Percentiles rank a stretch among this genome's conserved stretches.
Evolutionary conservation across 768 basidiomycete genomes (phyloP).

Genomic region (Dacryopinax primogenitus): DNA sequence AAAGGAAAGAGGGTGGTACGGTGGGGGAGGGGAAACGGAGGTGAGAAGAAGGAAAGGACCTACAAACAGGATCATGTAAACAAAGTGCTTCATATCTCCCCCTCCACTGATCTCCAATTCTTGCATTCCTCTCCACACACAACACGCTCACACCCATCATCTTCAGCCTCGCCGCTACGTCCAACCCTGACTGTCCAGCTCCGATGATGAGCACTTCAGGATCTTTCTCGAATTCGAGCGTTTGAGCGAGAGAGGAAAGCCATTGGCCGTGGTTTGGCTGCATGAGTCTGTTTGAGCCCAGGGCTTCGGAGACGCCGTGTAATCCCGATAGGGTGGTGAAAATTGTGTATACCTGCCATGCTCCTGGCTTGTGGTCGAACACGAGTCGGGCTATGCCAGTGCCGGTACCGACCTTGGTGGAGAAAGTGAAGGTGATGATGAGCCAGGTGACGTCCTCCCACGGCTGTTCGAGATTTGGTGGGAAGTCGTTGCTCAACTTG

Average conservation of each 20-base stretch:
- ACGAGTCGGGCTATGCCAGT: slow-evolving; percentile 45
- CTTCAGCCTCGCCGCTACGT: slow-evolving; percentile 52
- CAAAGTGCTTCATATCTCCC: slow-evolving; percentile 53
- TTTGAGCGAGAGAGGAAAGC: slow-evolving; percentile 26
- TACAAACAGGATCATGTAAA: slow-evolving; percentile 55
- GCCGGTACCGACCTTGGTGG: slow-evolving; percentile 32
- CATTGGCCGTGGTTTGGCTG: slow-evolving; percentile 43
- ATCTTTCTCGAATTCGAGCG: slow-evolving; percentile 36
- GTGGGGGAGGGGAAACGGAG: slow-evolving; percentile 14
- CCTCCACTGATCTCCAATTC: slow-evolving; percentile 58
- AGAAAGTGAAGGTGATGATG: slow-evolving; percentile 18
- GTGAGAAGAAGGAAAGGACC: slow-evolving; percentile 25
- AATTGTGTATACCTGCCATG: slow-evolving; percentile 49
- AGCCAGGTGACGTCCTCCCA: slow-evolving; percentile 21
- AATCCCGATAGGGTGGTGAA: slow-evolving; percentile 48
- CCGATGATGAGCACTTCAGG: slow-evolving; percentile 50
- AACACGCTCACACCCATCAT: slow-evolving; percentile 42
- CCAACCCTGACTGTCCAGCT: slow-evolving; percentile 53
- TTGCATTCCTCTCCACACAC: slow-evolving; percentile 48
- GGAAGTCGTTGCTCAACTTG: neutral
- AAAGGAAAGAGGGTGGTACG: neutral
- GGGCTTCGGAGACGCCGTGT: slow-evolving; percentile 39
- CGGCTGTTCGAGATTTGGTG: slow-evolving; percentile 16
- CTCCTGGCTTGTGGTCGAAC: slow-evolving; percentile 31
- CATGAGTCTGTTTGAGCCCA: slow-evolving; percentile 34